Percentiles rank a stretch among this genome's conserved stretches.
These are phyloP conservation scores for Picea mariana DNA, from an alignment of 83 land plant species.

Conservation along the genomic window DNA sequence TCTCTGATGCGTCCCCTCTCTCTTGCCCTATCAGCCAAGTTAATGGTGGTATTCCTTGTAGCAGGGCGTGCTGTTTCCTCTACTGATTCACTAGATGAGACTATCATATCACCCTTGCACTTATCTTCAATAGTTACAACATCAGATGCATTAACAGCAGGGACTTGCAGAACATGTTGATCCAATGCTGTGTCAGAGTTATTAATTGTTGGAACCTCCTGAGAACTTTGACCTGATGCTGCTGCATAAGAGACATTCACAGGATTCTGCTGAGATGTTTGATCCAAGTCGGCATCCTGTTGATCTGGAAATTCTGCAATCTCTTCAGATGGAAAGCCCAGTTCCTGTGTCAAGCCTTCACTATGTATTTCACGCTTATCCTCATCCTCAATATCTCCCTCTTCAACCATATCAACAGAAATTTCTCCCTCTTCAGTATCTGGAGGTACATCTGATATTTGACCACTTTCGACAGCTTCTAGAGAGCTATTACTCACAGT, in stretches of 20 bases:
- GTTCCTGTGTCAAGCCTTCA: not conserved
- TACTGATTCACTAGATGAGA: not conserved
- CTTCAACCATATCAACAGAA: not conserved
- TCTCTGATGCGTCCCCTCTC: conserved; percentile 7
- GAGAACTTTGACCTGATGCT: conserved; percentile 7
- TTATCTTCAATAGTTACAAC: conserved; percentile 10
- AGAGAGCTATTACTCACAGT: not conserved
- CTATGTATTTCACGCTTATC: conserved; percentile 8
- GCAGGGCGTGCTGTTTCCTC: not conserved
- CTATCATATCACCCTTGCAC: not conserved
- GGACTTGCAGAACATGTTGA: not conserved
- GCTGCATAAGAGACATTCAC: conserved; percentile 4
- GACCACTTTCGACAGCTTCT: not conserved
- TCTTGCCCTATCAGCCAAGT: conserved; percentile 12
- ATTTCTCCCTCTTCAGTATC: conserved; percentile 16
- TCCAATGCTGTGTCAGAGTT: not conserved
- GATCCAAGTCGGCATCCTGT: not conserved
- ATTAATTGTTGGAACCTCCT: not conserved
- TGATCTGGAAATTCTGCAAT: not conserved
- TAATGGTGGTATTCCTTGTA: conserved; percentile 5
- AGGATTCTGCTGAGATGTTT: not conserved
- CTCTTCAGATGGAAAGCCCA: conserved; percentile 5
- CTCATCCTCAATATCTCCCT: conserved; percentile 8
- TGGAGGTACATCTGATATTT: not conserved
- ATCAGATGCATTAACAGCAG: not conserved